phyloP scores from a whole-genome alignment of 768 basidiomycete species.

The Termitomyces sp. region DNA sequence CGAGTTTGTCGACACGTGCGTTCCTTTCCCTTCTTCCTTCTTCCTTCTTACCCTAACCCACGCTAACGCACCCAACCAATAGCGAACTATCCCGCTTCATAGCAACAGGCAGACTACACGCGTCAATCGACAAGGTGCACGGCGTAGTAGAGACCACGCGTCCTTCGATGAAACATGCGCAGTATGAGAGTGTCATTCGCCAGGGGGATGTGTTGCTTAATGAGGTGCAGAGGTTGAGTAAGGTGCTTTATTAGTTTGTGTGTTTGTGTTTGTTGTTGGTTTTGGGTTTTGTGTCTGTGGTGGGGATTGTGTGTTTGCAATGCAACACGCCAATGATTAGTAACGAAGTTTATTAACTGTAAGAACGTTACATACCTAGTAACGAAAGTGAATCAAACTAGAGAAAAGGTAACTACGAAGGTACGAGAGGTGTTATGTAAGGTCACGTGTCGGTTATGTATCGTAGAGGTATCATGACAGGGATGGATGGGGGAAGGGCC shows the following conservation, averaged over 20 bases:
- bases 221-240: constrained; percentile 83
- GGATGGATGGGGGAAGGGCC: no score
- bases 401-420: no score
- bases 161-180: constrained; percentile 61
- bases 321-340: no score
- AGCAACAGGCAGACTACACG: constrained; percentile 77
- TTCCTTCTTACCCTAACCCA: background rate
- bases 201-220: constrained; percentile 89
- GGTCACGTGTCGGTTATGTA: no score
- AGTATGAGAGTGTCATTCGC: constrained; percentile 91
- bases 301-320: no score
- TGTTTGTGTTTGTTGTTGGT: no score
- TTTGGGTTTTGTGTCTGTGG: no score
- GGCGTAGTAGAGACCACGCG: constrained; percentile 92
- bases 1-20: constrained; percentile 83
- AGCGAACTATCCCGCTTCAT: constrained; percentile 94
- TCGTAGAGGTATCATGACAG: no score
- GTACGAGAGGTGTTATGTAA: no score
- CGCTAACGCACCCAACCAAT: background rate
- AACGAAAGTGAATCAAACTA: no score
- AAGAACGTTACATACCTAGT: no score
- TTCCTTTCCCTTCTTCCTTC: constrained; percentile 7
- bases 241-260: constrained; percentile 59
- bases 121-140: constrained; percentile 91
- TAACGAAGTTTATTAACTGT: no score